Evolutionary conservation across 345 rosid genomes (phyloP).

Genomic region (Linum lewisii): DNA sequence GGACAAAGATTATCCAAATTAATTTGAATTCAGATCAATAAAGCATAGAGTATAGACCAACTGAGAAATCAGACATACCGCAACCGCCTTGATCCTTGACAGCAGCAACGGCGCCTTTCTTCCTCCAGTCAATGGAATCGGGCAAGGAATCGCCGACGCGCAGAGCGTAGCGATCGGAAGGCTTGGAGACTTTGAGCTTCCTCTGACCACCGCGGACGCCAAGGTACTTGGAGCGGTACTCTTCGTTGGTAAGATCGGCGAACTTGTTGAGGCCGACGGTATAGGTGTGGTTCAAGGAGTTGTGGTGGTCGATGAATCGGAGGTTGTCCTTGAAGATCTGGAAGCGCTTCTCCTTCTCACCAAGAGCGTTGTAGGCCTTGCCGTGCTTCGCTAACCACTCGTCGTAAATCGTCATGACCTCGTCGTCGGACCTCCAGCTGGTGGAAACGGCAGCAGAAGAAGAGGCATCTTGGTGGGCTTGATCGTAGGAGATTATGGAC

Average conservation of each 20-base stretch:
- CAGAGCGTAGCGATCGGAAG: constrained; percentile 41
- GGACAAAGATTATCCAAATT: neutral
- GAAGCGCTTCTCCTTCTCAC: constrained; percentile 64
- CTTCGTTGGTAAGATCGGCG: constrained; percentile 86
- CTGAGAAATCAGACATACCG: constrained; percentile 31
- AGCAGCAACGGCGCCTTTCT: constrained; percentile 59
- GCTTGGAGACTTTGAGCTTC: constrained; percentile 24
- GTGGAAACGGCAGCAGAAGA: constrained; percentile 4
- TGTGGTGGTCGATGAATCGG: constrained; percentile 69
- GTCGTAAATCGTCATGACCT: constrained; percentile 57
- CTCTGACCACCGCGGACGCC: constrained; percentile 42
- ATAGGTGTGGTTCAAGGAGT: constrained; percentile 47
- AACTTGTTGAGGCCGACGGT: constrained; percentile 72
- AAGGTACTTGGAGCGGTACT: constrained; percentile 62
- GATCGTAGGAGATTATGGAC: constrained; percentile 71
- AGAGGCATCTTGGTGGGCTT: constrained; percentile 25
- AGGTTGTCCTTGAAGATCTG: constrained; percentile 78
- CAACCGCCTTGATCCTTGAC: constrained; percentile 87
- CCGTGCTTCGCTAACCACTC: constrained; percentile 66
- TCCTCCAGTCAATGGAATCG: constrained; percentile 69
- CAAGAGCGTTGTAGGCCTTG: constrained; percentile 49
- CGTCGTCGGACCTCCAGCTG: constrained; percentile 51
- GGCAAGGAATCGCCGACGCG: constrained; percentile 61
- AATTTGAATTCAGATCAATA: neutral
- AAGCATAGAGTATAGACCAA: neutral